These are phyloP conservation scores for Schizosaccharomyces cryophilus DNA, from an alignment of 805 yeast species.

Conservation along the genomic window DNA sequence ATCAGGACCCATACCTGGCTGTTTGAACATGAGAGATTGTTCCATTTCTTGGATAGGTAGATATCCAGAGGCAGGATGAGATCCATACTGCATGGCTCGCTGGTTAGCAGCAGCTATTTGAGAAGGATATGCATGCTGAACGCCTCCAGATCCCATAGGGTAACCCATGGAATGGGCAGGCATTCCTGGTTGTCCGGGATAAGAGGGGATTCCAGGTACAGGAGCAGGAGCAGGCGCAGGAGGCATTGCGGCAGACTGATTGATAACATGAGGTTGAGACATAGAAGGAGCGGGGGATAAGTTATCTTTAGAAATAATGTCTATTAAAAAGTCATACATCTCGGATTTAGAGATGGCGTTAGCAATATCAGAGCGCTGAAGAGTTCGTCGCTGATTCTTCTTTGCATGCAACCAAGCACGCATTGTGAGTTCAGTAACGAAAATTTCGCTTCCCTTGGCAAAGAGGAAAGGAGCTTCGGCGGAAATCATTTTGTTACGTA, in stretches of 20 bases:
- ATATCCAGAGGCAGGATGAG: neutral
- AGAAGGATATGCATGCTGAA: neutral
- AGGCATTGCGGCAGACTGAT: neutral
- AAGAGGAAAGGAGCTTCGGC: slow-evolving; percentile 95
- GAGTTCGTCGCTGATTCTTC: slow-evolving; percentile 78
- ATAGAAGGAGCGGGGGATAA: neutral
- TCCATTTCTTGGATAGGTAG: neutral
- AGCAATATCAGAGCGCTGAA: slow-evolving; percentile 84
- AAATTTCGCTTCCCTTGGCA: slow-evolving; percentile 94
- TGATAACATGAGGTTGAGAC: neutral
- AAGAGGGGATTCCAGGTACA: neutral
- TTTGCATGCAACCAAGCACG: slow-evolving; percentile 98
- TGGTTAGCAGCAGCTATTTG: neutral
- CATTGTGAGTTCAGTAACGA: slow-evolving; percentile 91
- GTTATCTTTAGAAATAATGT: slow-evolving; percentile 80
- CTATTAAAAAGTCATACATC: slow-evolving; percentile 92
- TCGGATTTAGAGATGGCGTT: slow-evolving; percentile 85
- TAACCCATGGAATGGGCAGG: neutral
- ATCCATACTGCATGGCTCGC: neutral
- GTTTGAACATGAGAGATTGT: neutral
- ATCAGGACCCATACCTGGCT: neutral
- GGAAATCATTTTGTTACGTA: slow-evolving; percentile 58
- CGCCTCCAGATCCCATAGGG: too few species aligned
- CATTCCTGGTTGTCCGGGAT: neutral
- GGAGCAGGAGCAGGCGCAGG: neutral